phyloP scores from a whole-genome alignment of 148 eudicot genomes.

The Rhododendron molle region DNA sequence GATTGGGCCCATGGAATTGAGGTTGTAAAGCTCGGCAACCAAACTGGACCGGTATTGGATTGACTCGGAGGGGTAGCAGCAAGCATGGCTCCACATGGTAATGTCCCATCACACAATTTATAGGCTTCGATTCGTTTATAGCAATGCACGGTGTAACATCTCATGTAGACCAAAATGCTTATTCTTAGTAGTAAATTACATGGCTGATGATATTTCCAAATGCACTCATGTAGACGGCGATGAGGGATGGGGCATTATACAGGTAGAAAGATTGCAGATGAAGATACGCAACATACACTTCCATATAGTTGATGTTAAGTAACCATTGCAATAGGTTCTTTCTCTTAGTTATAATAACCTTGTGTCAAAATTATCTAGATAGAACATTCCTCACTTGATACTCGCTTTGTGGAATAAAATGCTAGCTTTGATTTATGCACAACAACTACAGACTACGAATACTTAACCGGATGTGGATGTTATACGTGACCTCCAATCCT shows the following conservation, averaged over 20 bases:
- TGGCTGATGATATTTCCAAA: no score
- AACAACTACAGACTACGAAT: background rate
- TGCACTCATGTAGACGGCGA: no score
- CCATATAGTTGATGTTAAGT: background rate
- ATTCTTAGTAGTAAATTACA: no score
- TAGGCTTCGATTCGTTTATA: no score
- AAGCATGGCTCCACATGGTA: no score
- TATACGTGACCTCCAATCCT: conserved; percentile 61
- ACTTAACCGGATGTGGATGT: conserved; percentile 22
- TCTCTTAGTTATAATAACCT: background rate
- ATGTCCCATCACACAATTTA: no score
- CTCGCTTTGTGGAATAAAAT: background rate
- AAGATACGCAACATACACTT: background rate
- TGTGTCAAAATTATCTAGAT: background rate
- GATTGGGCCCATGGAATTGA: no score
- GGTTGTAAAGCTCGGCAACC: no score
- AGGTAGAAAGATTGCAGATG: background rate
- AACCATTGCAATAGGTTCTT: background rate
- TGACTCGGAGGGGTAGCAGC: no score
- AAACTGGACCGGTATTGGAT: no score
- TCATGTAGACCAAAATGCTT: no score
- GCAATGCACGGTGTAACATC: no score
- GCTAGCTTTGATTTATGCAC: background rate
- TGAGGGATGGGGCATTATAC: background rate
- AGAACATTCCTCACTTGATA: background rate